Percentiles rank a stretch among this genome's conserved stretches.
Evolutionary conservation across 306 rosid species (phyloP).

Genomic region (Vigna unguiculata): DNA sequence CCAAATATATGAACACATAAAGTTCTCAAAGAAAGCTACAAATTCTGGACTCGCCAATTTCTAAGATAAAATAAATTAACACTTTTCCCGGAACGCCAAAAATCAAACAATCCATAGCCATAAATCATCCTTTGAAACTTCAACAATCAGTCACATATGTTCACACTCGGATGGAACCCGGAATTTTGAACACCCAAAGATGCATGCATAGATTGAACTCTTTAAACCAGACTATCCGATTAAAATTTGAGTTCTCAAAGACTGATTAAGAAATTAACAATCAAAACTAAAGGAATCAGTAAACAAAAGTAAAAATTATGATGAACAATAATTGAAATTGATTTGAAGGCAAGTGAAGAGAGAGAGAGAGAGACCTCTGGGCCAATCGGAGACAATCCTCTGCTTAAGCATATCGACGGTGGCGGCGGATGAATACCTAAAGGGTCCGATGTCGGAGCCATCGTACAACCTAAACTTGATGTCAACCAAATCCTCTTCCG

Average conservation of each 20-base stretch:
- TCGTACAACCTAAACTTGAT: slow-evolving; percentile 88
- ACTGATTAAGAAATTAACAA: slow-evolving; percentile 29
- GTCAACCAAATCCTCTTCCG: slow-evolving; percentile 85
- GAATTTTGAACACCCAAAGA: slow-evolving; percentile 2
- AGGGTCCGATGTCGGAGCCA: slow-evolving; percentile 88
- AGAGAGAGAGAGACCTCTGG: slow-evolving; percentile 59
- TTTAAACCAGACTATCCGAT: slow-evolving; percentile 20
- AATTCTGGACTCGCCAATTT: slow-evolving; percentile 4
- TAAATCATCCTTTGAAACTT: background rate
- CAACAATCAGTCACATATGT: background rate
- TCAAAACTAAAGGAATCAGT: slow-evolving; percentile 1
- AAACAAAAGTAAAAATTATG: background rate
- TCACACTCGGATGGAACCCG: background rate
- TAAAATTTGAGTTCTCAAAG: background rate
- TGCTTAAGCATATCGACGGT: slow-evolving; percentile 92
- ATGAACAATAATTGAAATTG: background rate
- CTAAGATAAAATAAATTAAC: background rate
- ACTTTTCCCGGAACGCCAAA: slow-evolving; percentile 4
- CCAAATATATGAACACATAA: background rate
- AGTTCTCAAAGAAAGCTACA: slow-evolving; percentile 23
- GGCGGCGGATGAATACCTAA: slow-evolving; percentile 79
- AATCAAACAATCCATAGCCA: background rate
- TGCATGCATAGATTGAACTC: slow-evolving; percentile 9
- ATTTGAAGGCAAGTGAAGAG: background rate
- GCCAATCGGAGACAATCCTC: slow-evolving; percentile 92